Conservation (phyloP, 108 stramenopile species). For the Fistulifera solaris region DNA sequence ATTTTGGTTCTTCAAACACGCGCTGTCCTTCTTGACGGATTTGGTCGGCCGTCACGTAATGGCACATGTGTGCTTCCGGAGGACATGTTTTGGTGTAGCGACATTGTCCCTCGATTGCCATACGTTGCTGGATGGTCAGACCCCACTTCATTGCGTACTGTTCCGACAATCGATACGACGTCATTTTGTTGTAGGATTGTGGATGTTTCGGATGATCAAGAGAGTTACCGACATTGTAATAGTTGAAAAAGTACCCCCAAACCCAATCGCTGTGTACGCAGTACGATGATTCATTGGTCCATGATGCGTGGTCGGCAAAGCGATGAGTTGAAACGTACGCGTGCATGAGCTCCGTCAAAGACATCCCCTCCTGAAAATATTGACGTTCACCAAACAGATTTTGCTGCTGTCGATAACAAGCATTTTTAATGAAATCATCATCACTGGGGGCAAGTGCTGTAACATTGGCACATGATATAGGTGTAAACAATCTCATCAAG, state of each 20-base stretch:
- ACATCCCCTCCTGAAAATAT: constrained; percentile 9
- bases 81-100: no score
- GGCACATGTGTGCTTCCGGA: no score
- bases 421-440: neutral
- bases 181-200: no score
- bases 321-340: neutral
- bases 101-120: no score
- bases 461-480: neutral
- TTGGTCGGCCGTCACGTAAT: no score
- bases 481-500: neutral
- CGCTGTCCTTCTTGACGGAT: no score
- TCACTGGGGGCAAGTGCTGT: neutral
- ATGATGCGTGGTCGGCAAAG: no score
- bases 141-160: no score
- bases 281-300: neutral
- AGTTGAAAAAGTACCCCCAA: constrained; percentile 3
- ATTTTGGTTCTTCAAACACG: no score
- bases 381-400: constrained; percentile 5
- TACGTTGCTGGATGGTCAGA: no score
- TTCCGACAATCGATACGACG: no score
- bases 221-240: neutral
- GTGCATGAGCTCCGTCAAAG: neutral
- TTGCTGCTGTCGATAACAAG: neutral
- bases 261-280: constrained; percentile 2
- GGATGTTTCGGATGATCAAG: no score